Evolutionary conservation across 116 monocot species (phyloP), one percentile per base, ranked within the genome.

Genomic region (Cymodocea nodosa): DNA sequence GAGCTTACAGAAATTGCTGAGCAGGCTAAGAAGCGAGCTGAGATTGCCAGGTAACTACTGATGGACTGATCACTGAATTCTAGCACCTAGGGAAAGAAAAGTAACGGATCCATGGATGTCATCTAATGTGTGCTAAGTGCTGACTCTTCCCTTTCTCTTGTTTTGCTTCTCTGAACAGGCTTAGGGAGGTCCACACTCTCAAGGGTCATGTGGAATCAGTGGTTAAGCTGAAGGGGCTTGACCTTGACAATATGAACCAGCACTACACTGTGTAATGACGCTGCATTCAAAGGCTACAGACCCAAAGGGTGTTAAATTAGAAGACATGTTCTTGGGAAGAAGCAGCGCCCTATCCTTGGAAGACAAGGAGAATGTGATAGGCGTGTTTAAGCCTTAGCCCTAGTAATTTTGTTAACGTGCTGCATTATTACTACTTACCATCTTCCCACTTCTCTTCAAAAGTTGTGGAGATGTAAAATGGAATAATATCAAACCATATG

Each of bases 1-100:
- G 94, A 90, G 65, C 85, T 94, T 15, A 87, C 94, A 0, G 94
- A 94, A 79, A 94, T 94, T 4, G 94, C 94, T 0, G 94, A 94
- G 77, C 87, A 94, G 62, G 94, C 94, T 55, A 94, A 90, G 62
- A 68, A 83, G 48, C 80, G 94, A 4, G 90, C 90, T 19, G 94
- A 90, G 62, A 72, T 94, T 51, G 94, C 90, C 59, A 94, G 94
- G 94, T 94, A 70, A 35, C 18, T 19, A 39, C 16, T 35, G 35
- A 37, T 36, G 34, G 35, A 35, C 48, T 64, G 5, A 1, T 44
- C 44, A 10, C 4, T 44, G 12, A 8, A 44, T 44, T 44, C 44
- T 44, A 10, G 44, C 44, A 44, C 44, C 0, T 6, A 10, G 44
- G 44, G 12, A 8, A 44, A 44, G 12, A 44, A 44, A 44, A 44